Percentiles rank a stretch among this genome's conserved stretches.
Conservation (phyloP, 306 rosid genomes). For the Acmispon strigosus region DNA sequence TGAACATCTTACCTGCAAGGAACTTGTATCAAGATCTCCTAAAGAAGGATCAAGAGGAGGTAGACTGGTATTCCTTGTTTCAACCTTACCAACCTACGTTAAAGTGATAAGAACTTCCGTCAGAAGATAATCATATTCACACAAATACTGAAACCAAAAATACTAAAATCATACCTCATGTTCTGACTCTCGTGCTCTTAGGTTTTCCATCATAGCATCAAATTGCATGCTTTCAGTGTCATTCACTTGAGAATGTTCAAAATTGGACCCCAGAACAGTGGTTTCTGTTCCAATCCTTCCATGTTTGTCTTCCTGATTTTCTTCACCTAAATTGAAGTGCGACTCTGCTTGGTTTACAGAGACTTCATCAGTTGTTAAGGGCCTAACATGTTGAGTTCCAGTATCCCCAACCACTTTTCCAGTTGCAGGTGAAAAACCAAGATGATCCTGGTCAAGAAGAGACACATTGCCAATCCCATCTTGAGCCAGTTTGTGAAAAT, state of each 20-base stretch:
- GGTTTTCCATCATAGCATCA: conserved; percentile 43
- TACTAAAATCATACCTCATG: conserved; percentile 37
- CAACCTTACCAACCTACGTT: conserved; percentile 54
- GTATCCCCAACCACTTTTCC: conserved; percentile 29
- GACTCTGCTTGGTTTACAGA: conserved; percentile 33
- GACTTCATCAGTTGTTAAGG: conserved; percentile 32
- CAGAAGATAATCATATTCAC: conserved; percentile 19
- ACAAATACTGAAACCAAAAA: conserved; percentile 7
- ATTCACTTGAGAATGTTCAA: conserved; percentile 36
- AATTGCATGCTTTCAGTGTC: conserved; percentile 53
- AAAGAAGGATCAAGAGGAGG: conserved; percentile 50
- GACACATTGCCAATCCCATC: conserved; percentile 49
- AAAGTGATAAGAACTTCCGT: conserved; percentile 7
- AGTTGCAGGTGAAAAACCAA: conserved; percentile 42
- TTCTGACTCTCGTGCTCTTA: conserved; percentile 45
- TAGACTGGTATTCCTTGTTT: conserved; percentile 31
- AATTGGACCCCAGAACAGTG: conserved; percentile 32
- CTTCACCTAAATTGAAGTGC: conserved; percentile 44
- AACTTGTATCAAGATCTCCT: conserved; percentile 48
- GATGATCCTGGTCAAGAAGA: conserved; percentile 77
- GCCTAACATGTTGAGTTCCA: conserved; percentile 28
- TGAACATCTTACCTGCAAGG: conserved; percentile 58
- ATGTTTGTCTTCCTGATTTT: conserved; percentile 34
- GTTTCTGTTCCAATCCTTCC: conserved; percentile 30
- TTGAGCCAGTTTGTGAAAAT: conserved; percentile 68